Evolutionary conservation across 2,329 filamentous ascomycete species (phyloP), one percentile per base, ranked within the genome.

Genomic region (Epicoccum sorghinum): DNA sequence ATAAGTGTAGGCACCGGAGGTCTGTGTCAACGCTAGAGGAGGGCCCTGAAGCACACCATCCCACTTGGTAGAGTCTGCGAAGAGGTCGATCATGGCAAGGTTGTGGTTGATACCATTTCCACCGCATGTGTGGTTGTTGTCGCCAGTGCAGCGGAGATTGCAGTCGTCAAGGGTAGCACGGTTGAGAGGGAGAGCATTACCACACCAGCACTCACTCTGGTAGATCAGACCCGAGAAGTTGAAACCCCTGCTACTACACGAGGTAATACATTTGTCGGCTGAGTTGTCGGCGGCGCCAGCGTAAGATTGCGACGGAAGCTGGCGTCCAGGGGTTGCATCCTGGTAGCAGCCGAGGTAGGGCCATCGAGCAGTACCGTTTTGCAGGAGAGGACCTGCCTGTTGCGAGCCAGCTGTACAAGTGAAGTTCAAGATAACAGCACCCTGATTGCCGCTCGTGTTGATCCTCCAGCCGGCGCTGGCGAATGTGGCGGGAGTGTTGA

Each of bases 271-370:
- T 58, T 72, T 69, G 23, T 72, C 71, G 23, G 76, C 79, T 3
- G 79, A 79, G 68, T 76, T 81, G 12, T 65, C 68, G 12, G 65
- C 68, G n/a, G 72, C 68, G n/a, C 72, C 69, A 36, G 23, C 38
- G 6, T 79, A 78, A 0, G 81, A 53, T 57, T 78, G 75, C 3
- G 57, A 71, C 1, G 77, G 63, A 1, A 86, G 73, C 61, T 85
- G 82, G 9, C 83, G 78, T 10, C 76, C 78, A 0, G 83, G 82
- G 39, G 82, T 84, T 55, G 82, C 83, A 59, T 86, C 83, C 42
- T 77, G 77, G 70, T 75, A 85, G 67, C 83, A 86, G 3, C 83
- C 83, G 1, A 77, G 60, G 52, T 86, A 86, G 9, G 78, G 76
- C 59, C 82, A 85, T n/a, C 74, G 67, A 6, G 79, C 80, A 0